Percentiles rank a stretch among this genome's conserved stretches.
Evolutionary conservation across 805 yeast genomes (phyloP).

Genomic region (Wickerhamiella sorbophila): DNA sequence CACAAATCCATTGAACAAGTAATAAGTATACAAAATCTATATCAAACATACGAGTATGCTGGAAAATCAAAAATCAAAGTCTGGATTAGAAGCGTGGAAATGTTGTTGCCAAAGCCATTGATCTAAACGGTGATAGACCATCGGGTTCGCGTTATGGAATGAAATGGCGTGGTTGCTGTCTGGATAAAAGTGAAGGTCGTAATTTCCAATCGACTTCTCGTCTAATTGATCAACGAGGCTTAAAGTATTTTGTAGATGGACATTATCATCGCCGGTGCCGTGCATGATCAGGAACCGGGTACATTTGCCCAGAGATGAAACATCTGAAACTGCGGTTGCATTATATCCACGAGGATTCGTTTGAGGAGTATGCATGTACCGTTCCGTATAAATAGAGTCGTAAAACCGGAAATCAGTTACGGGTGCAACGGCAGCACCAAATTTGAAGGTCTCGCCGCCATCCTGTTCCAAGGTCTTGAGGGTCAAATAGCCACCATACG

Average conservation of each 20-base stretch:
- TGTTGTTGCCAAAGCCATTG: slow-evolving; percentile 42
- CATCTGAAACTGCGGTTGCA: slow-evolving; percentile 40
- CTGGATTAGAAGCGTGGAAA: background rate
- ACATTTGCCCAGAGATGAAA: slow-evolving; percentile 38
- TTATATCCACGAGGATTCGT: slow-evolving; percentile 50
- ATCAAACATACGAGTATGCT: too few species aligned
- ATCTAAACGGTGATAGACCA: slow-evolving; percentile 57
- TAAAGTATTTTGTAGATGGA: slow-evolving; percentile 81
- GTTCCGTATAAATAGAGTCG: slow-evolving; percentile 87
- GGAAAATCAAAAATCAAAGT: too few species aligned
- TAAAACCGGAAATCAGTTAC: slow-evolving; percentile 89
- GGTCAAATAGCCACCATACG: slow-evolving; percentile 91
- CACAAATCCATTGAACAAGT: too few species aligned
- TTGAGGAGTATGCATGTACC: slow-evolving; percentile 81
- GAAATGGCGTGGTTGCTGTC: slow-evolving; percentile 80
- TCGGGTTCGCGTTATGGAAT: slow-evolving; percentile 62
- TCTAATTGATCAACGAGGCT: slow-evolving; percentile 65
- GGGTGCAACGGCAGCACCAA: slow-evolving; percentile 94
- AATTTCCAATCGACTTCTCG: slow-evolving; percentile 65
- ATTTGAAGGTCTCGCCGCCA: slow-evolving; percentile 56
- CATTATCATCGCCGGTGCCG: slow-evolving; percentile 96
- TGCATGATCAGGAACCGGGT: slow-evolving; percentile 77
- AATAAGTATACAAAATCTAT: too few species aligned
- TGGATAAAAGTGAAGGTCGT: slow-evolving; percentile 79
- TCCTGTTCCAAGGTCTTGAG: slow-evolving; percentile 79